Base-by-base conservation (phyloP, 129 eudicot species). In the Arctium lappa region DNA sequence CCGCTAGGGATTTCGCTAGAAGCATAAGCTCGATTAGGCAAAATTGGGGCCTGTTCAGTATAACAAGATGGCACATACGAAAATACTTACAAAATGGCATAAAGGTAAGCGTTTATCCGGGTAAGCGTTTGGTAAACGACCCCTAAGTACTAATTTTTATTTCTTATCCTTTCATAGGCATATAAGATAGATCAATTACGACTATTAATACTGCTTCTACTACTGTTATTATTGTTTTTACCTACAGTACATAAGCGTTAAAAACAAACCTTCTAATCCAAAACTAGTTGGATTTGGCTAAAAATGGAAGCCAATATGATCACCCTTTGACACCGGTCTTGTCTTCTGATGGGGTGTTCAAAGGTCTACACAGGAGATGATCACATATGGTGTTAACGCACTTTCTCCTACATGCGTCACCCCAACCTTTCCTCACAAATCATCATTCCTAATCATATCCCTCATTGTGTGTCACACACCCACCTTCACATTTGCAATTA, bases 131-230 rank as follows among this genome's bases (percentile, higher is more conserved):
- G 27, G 27, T 22, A 22, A 22, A 22, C 27, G 27, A 22, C 27
- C 27, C 27, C 27, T 22, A 22, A 22, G 27, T 22, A 22, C 27
- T 22, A 22, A 22, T 22, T 72, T 68, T 75, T 62, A 16, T 39
- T 65, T 13, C 10, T 65, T 66, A 6, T 81, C 10, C 56, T 78
- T 82, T 30, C 42, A 30, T 72, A 56, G 34, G 88, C 6, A 56
- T 38, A 56, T 60, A 77, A 62, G 63, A 22, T 5, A 70, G 70
- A 31, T 69, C 56, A 29, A 32, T 69, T 69, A 70, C 34, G 33
- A 1, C 50, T 22, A 22, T 22, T 22, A 22, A 22, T 22, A 22
- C 27, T 22, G 27, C 27, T 22, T 22, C 27, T 22, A 22, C 27
- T 22, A 22, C 27, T 38, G 65, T 80, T 34, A 16, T 53, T 53